A percentile compares a stretch with the other conserved stretches of the same genome.
These are phyloP conservation scores for Physaria fendleri DNA, from an alignment of 345 rosid species.

Conservation along the genomic window DNA sequence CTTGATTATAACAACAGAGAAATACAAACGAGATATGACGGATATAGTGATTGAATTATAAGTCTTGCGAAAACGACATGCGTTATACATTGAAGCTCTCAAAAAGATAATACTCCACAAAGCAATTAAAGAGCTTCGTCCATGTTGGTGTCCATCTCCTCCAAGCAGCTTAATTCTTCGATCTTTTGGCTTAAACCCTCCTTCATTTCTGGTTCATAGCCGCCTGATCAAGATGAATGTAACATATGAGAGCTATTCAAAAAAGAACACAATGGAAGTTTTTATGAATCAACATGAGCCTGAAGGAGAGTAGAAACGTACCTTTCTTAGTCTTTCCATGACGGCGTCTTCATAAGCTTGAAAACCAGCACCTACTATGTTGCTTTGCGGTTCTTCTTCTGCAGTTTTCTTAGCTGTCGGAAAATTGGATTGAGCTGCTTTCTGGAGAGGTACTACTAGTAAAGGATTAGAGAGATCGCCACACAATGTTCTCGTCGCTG, in stretches of 20 bases:
- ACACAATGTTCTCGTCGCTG: conserved; percentile 55
- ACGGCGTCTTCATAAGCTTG: conserved; percentile 70
- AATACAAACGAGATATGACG: background rate
- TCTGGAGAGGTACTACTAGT: conserved; percentile 68
- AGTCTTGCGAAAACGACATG: too few relatives aligned
- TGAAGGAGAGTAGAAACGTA: conserved; percentile 10
- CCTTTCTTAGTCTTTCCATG: conserved; percentile 60
- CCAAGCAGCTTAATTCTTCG: conserved; percentile 1
- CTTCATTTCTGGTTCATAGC: conserved; percentile 27
- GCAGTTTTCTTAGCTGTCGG: conserved; percentile 28
- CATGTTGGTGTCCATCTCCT: background rate
- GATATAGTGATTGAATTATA: background rate
- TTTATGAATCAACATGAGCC: background rate
- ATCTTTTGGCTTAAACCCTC: background rate
- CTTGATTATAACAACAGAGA: background rate
- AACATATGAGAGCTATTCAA: background rate
- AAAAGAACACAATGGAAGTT: background rate
- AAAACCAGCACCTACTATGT: conserved; percentile 67
- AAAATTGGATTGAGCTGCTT: conserved; percentile 34
- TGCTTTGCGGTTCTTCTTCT: conserved; percentile 43
- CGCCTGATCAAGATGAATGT: conserved; percentile 14
- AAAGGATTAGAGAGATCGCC: conserved; percentile 72
- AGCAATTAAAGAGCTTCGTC: background rate
- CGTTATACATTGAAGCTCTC: background rate
- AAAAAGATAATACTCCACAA: background rate